A percentile compares a stretch with the other conserved stretches of the same genome.
Conservation (phyloP, 2,329 filamentous ascomycete species). For the Alternaria metachromatica region DNA sequence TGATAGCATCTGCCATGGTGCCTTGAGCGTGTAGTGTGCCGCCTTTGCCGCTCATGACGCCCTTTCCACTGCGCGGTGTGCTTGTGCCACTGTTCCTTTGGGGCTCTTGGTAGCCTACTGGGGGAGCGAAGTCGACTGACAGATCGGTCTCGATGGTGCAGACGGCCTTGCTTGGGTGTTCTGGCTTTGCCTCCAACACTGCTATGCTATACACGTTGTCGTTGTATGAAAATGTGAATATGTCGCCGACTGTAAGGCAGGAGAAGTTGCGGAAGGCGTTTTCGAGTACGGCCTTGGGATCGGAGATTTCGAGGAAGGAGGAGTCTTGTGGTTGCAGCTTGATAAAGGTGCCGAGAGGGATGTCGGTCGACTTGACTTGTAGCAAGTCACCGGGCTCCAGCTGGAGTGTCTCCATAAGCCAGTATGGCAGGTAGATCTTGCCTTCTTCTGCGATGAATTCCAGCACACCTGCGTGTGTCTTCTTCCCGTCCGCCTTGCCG, state of each 20-base stretch:
- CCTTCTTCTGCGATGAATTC: slow-evolving; percentile 99
- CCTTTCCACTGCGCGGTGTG: slow-evolving; percentile 76
- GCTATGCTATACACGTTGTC: slow-evolving; percentile 92
- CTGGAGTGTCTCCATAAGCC: slow-evolving; percentile 92
- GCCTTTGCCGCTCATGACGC: slow-evolving; percentile 67
- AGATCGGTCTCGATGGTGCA: slow-evolving; percentile 97
- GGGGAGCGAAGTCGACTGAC: slow-evolving; percentile 92
- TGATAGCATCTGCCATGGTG: slow-evolving; percentile 97
- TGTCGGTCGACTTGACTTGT: slow-evolving; percentile 92
- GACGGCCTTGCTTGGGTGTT: slow-evolving; percentile 80
- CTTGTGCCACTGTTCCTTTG: slow-evolving; percentile 80
- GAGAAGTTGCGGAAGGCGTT: slow-evolving; percentile 96
- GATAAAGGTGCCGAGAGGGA: slow-evolving; percentile 88
- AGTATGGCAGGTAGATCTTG: slow-evolving; percentile 93
- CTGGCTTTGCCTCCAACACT: slow-evolving; percentile 90
- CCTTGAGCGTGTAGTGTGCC: slow-evolving; percentile 83
- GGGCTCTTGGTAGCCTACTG: slow-evolving; percentile 92
- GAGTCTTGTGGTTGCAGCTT: slow-evolving; percentile 95
- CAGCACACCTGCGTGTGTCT: slow-evolving; percentile 91
- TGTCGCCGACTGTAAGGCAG: slow-evolving; percentile 87
- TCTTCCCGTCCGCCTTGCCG: slow-evolving; percentile 82
- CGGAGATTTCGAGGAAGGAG: slow-evolving; percentile 94
- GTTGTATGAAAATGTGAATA: slow-evolving; percentile 97
- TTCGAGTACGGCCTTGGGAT: slow-evolving; percentile 96
- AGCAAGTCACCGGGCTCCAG: slow-evolving; percentile 94